Evolutionary conservation across 148 eudicot genomes (phyloP).

Genomic region (Persicaria maculosa): DNA sequence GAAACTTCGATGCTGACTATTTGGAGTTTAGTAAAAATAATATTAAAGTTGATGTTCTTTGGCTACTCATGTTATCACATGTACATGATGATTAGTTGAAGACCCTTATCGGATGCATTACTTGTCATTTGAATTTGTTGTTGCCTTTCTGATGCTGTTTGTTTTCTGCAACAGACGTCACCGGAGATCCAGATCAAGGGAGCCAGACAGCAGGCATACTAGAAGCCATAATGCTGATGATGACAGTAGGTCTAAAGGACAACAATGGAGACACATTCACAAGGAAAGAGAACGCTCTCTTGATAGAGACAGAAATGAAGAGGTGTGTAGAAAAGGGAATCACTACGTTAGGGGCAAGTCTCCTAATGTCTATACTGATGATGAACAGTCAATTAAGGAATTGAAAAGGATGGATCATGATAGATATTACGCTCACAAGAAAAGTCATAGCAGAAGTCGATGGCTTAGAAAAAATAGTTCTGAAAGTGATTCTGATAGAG

Average conservation of each 20-base stretch:
- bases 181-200: conserved; percentile 54
- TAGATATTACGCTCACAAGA: background rate
- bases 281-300: background rate
- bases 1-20: background rate
- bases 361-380: background rate
- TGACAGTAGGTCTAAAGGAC: conserved; percentile 29
- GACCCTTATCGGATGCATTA: background rate
- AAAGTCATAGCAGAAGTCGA: conserved; percentile 2
- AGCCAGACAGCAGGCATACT: conserved; percentile 28
- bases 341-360: background rate
- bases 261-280: conserved; percentile 2
- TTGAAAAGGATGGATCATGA: background rate
- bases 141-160: conserved; percentile 5
- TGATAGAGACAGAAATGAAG: conserved; percentile 22
- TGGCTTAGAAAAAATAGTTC: background rate
- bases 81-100: too few relatives aligned
- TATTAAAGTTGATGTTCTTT: background rate
- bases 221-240: conserved; percentile 38
- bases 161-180: conserved; percentile 20
- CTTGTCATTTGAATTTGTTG: background rate
- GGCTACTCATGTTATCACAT: too few relatives aligned
- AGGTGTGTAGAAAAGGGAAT: background rate
- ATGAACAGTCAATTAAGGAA: conserved; percentile 5
- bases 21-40: background rate
- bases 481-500: conserved; percentile 13